Conservation (phyloP, 2,329 filamentous ascomycete genomes). For the Arachnomyces sp. region DNA sequence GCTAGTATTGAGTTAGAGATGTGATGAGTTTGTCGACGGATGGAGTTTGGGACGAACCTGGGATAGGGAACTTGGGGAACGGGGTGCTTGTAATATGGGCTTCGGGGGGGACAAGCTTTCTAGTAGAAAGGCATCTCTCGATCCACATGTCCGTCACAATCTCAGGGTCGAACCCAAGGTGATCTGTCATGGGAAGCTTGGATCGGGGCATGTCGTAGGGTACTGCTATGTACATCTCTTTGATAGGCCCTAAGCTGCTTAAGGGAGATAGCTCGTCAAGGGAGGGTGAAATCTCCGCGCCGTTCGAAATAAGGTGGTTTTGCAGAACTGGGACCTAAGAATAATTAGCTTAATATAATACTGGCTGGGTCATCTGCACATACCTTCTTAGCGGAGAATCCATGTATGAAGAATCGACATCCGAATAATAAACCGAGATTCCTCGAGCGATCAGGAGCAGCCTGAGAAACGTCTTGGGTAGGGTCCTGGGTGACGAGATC, state of each 20-base stretch:
- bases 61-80: slow-evolving; percentile 61
- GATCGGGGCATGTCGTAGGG: slow-evolving; percentile 28
- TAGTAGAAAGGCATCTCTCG: slow-evolving; percentile 75
- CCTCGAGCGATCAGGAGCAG: slow-evolving; percentile 15
- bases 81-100: slow-evolving; percentile 68
- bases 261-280: slow-evolving; percentile 25
- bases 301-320: slow-evolving; percentile 34
- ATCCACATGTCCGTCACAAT: slow-evolving; percentile 86
- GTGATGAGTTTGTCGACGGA: neutral
- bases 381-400: slow-evolving; percentile 48
- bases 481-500: slow-evolving; percentile 12
- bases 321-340: slow-evolving; percentile 28
- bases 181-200: slow-evolving; percentile 30
- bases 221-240: slow-evolving; percentile 31
- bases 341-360: slow-evolving; percentile 4
- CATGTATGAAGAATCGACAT: slow-evolving; percentile 53
- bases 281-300: slow-evolving; percentile 28
- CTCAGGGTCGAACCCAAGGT: slow-evolving; percentile 35
- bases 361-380: slow-evolving; percentile 25
- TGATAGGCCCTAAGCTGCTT: slow-evolving; percentile 16
- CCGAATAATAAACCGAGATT: slow-evolving; percentile 43
- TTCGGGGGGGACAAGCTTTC: slow-evolving; percentile 59
- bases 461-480: slow-evolving; percentile 11
- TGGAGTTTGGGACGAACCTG: slow-evolving; percentile 28
- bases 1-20: slow-evolving; percentile 29